Percentiles rank a stretch among this genome's conserved stretches.
These are phyloP conservation scores for Lachnellula suecica DNA, from an alignment of 2,329 filamentous ascomycete species.

Conservation along the genomic window DNA sequence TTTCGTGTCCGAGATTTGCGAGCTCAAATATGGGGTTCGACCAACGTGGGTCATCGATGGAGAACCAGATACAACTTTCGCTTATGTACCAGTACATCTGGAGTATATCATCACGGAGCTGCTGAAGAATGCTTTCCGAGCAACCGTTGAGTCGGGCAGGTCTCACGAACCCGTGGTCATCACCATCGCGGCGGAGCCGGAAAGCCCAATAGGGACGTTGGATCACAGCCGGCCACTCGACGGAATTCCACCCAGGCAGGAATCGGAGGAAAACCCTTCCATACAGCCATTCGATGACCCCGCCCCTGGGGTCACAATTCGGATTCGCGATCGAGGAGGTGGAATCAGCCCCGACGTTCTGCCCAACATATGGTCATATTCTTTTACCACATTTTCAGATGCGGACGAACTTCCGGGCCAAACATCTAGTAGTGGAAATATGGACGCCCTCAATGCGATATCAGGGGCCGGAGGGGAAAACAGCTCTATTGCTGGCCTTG, in stretches of 20 bases:
- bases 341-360: constrained; percentile 84
- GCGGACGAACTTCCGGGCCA: constrained; percentile 45
- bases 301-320: constrained; percentile 85
- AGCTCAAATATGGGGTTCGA: constrained; percentile 89
- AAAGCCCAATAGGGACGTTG: constrained; percentile 11
- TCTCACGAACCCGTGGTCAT: constrained; percentile 83
- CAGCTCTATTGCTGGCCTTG: constrained; percentile 87
- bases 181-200: constrained; percentile 74
- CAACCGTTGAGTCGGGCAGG: constrained; percentile 81
- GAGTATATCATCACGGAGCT: constrained; percentile 98
- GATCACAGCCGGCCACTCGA: not conserved
- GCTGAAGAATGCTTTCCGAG: constrained; percentile 94
- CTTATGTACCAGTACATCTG: constrained; percentile 91
- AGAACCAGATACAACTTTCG: constrained; percentile 83
- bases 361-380: constrained; percentile 93
- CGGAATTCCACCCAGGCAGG: constrained; percentile 7
- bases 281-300: constrained; percentile 62
- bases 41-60: constrained; percentile 81
- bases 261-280: constrained; percentile 24
- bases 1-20: constrained; percentile 94
- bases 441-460: constrained; percentile 74
- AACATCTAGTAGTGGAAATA: constrained; percentile 42
- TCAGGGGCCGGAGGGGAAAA: constrained; percentile 69
- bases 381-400: constrained; percentile 90
- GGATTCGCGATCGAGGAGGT: constrained; percentile 92